These are phyloP conservation scores for Hypoxylon lenormandii DNA, from an alignment of 495 filamentous ascomycete genomes.

Conservation along the genomic window DNA sequence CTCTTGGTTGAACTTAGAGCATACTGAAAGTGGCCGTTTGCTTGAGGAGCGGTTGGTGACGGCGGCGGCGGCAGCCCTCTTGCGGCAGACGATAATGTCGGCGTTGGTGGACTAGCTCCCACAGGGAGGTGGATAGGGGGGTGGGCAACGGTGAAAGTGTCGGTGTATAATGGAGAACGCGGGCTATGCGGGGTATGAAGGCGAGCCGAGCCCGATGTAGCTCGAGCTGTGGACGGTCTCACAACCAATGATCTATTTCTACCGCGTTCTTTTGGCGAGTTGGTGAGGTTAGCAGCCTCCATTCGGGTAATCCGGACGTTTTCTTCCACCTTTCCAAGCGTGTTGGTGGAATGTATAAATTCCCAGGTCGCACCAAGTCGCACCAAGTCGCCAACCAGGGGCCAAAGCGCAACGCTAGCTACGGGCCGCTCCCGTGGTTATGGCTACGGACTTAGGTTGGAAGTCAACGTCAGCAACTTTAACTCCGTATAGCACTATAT, in stretches of 20 bases:
- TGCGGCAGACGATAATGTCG: constrained; percentile 9
- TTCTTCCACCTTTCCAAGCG: too few species aligned
- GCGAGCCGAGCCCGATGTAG: constrained; percentile 24
- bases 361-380: too few species aligned
- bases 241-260: constrained; percentile 38
- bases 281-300: constrained; percentile 31
- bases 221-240: constrained; percentile 32
- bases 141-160: constrained; percentile 19
- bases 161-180: constrained; percentile 19
- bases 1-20: constrained; percentile 25
- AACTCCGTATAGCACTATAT: too few species aligned
- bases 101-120: constrained; percentile 18
- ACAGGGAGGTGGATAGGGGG: constrained; percentile 20
- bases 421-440: constrained; percentile 42
- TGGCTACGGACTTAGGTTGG: too few species aligned
- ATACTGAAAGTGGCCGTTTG: constrained; percentile 27
- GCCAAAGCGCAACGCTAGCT: constrained; percentile 33
- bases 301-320: constrained; percentile 20
- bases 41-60: constrained; percentile 5
- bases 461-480: neutral
- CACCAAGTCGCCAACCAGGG: neutral
- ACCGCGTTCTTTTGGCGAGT: constrained; percentile 35
- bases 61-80: constrained; percentile 22
- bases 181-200: constrained; percentile 37
- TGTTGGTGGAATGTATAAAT: too few species aligned